These are phyloP conservation scores for Saccharomycopsis synnaedendra DNA, from an alignment of 805 yeast species.

Conservation along the genomic window DNA sequence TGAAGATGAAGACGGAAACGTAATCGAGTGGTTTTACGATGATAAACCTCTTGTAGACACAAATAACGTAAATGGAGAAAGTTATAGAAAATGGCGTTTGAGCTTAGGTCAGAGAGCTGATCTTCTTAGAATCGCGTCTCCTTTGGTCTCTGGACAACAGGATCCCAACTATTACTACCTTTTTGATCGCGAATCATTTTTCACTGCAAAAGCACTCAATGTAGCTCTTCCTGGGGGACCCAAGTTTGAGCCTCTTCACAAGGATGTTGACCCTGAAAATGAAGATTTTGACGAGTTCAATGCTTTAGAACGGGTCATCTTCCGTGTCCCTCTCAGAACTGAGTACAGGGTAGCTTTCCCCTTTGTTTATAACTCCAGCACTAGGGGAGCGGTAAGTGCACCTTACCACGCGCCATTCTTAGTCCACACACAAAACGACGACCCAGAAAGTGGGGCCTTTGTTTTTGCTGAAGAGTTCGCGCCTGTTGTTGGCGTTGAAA, in stretches of 20 bases:
- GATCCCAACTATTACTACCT: constrained; percentile 56
- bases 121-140: constrained; percentile 57
- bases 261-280: constrained; percentile 47
- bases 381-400: constrained; percentile 48
- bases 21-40: constrained; percentile 74
- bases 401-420: constrained; percentile 56
- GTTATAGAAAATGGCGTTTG: constrained; percentile 65
- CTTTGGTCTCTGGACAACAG: constrained; percentile 46
- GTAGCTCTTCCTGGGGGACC: constrained; percentile 93
- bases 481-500: constrained; percentile 35
- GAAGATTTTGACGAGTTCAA: constrained; percentile 88
- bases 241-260: constrained; percentile 76
- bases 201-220: constrained; percentile 86
- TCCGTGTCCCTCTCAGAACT: constrained; percentile 63
- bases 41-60: constrained; percentile 60
- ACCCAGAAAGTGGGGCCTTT: constrained; percentile 44
- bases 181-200: constrained; percentile 69
- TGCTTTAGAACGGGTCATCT: constrained; percentile 76
- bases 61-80: constrained; percentile 56
- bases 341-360: constrained; percentile 88
- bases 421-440: constrained; percentile 34
- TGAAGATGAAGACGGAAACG: constrained; percentile 45
- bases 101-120: constrained; percentile 50
- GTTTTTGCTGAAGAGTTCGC: constrained; percentile 40
- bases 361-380: constrained; percentile 67